Evolutionary conservation across 352 stramenopile genomes (phyloP).

Genomic region (Pythium volutum): DNA sequence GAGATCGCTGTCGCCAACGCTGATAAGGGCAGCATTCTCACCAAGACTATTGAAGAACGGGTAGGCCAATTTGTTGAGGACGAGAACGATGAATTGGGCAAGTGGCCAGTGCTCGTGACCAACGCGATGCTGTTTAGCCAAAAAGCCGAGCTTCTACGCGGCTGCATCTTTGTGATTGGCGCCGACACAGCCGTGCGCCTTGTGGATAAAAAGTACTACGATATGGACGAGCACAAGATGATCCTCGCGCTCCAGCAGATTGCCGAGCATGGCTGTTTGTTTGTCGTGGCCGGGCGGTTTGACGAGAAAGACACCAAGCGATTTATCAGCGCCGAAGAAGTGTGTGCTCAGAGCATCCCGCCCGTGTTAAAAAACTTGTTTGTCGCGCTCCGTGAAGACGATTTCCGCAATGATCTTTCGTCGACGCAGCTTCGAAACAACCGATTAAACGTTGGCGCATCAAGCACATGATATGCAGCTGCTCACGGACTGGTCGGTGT

Average conservation of each 20-base stretch:
- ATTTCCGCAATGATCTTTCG: conserved; percentile 87
- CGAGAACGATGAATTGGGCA: conserved; percentile 2
- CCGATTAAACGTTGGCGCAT: too few species aligned
- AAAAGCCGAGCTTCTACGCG: conserved; percentile 75
- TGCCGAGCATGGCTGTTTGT: conserved; percentile 54
- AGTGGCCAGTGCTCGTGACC: conserved; percentile 74
- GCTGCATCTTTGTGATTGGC: conserved; percentile 84
- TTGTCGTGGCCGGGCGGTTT: conserved; percentile 85
- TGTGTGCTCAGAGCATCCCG: conserved; percentile 45
- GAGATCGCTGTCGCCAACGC: conserved; percentile 77
- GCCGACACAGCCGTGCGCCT: conserved; percentile 87
- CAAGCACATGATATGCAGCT: too few species aligned
- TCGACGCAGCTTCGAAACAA: conserved; percentile 63
- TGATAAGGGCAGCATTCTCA: conserved; percentile 68
- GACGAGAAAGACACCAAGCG: conserved; percentile 45
- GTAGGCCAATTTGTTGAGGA: conserved; percentile 47
- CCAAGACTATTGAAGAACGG: conserved; percentile 35
- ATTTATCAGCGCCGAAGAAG: conserved; percentile 59
- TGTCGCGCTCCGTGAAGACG: conserved; percentile 55
- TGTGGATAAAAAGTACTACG: conserved; percentile 91
- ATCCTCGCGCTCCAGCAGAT: conserved; percentile 72
- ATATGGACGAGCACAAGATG: conserved; percentile 70
- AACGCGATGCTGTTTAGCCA: conserved; percentile 75
- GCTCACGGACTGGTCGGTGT: too few species aligned
- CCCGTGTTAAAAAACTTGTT: conserved; percentile 61